These are phyloP conservation scores for Cyberlindnera mississippiensis DNA, from an alignment of 805 yeast genomes.

Conservation along the genomic window DNA sequence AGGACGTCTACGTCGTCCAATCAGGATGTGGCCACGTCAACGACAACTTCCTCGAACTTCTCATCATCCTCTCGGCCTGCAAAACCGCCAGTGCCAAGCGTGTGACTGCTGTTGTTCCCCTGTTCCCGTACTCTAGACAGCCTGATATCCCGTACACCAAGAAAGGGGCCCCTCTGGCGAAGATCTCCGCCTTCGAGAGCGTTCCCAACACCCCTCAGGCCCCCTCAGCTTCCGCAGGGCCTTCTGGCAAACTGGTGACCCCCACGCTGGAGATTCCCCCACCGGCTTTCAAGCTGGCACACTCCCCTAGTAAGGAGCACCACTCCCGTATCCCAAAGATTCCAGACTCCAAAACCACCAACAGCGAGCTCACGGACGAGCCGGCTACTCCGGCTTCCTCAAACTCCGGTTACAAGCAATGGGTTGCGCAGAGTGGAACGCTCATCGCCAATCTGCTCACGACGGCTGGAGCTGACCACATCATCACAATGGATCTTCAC, in stretches of 20 bases:
- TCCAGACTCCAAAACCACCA: slow-evolving; percentile 27
- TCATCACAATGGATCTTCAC: slow-evolving; percentile 96
- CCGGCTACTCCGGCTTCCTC: slow-evolving; percentile 13
- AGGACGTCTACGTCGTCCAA: slow-evolving; percentile 93
- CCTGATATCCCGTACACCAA: slow-evolving; percentile 86
- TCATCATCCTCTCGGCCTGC: slow-evolving; percentile 90
- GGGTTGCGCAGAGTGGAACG: slow-evolving; percentile 96
- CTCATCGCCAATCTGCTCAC: slow-evolving; percentile 82
- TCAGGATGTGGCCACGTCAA: slow-evolving; percentile 81
- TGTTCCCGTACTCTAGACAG: slow-evolving; percentile 94
- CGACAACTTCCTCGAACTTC: slow-evolving; percentile 91
- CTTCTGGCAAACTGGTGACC: slow-evolving; percentile 15
- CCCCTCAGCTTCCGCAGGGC: too few species aligned
- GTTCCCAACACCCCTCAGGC: slow-evolving; percentile 54
- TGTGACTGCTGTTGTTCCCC: slow-evolving; percentile 91
- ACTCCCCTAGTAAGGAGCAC: slow-evolving; percentile 4
- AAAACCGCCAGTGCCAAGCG: slow-evolving; percentile 96
- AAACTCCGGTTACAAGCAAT: slow-evolving; percentile 77
- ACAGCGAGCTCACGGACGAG: too few species aligned
- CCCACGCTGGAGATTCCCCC: slow-evolving; percentile 12
- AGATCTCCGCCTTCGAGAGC: slow-evolving; percentile 43
- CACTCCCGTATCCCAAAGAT: slow-evolving; percentile 29
- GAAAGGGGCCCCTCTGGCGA: slow-evolving; percentile 65
- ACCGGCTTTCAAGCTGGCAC: slow-evolving; percentile 7
- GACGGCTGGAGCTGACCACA: slow-evolving; percentile 93